These are phyloP conservation scores for Blastomyces gilchristii DNA, from an alignment of 2,329 filamentous ascomycete species.

Conservation along the genomic window DNA sequence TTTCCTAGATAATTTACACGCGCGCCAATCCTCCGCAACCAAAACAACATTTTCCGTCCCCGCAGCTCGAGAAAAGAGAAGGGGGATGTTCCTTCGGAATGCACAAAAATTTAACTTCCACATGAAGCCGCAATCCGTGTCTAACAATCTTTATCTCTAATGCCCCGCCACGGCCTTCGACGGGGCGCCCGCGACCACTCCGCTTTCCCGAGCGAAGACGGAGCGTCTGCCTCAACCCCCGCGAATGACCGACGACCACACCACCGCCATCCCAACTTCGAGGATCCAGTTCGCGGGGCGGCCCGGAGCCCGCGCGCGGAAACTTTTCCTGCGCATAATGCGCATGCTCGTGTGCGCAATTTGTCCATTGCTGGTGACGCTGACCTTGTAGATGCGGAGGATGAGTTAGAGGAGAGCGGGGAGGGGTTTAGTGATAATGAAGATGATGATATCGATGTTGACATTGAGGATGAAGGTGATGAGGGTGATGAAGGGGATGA, in stretches of 20 bases:
- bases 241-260: constrained; percentile 8
- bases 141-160: background rate
- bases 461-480: constrained; percentile 13
- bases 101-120: background rate
- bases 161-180: constrained; percentile 12
- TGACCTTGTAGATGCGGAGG: background rate
- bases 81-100: too few species aligned
- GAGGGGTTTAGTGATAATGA: background rate
- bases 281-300: background rate
- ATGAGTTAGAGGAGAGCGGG: background rate
- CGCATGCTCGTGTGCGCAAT: background rate
- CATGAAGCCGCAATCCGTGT: background rate
- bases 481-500: constrained; percentile 3
- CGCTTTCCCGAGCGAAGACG: constrained; percentile 14
- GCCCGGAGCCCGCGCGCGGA: background rate
- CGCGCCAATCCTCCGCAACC: constrained; percentile 1
- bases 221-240: constrained; percentile 14
- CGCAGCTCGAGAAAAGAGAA: background rate
- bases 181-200: constrained; percentile 1
- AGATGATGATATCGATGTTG: constrained; percentile 7
- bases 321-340: background rate
- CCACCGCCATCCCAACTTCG: constrained; percentile 2
- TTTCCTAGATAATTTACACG: background rate
- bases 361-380: background rate
- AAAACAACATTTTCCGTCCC: background rate